Base-by-base conservation (phyloP, 1,284 basidiomycete species). In the Boletus semigastroideus region DNA sequence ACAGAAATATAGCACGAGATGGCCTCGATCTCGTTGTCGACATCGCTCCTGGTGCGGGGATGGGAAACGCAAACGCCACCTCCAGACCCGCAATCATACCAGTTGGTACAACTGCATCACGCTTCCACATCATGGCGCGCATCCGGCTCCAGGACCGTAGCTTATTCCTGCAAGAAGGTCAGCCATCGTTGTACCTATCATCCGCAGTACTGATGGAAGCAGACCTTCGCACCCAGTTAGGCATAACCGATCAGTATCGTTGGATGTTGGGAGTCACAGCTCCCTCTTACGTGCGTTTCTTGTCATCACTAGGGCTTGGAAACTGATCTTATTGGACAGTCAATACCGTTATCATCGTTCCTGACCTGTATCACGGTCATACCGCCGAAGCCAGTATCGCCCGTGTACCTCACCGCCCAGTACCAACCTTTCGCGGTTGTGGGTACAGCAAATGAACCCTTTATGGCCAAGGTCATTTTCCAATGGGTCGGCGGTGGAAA, bases 241-340 rank as follows among this genome's bases (percentile, higher is more conserved):
- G 59, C 11, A 54, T 48, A 16, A 48, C 49, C 4, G 75, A 82
- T 59, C 82, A 83, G 0, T 84, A 88, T 64, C 80, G 79, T 55
- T 90, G 87, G 88, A 84, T 86, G 75, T 67, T 90, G 17, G 77
- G 76, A 1, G 75, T 87, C 6, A 78, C 82, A 19, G 77, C 87
- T 7, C 84, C 87, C 13, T 84, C 85, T 51, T 90, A 90, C 62
- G 87, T 87, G 54, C 43, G 84, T 73, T 41, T 6, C 50, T 42
- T 42, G 34, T 22, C 27, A 20, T 40, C n/a, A 17, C 7, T 36
- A 10, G 19, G 45, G 36, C 48, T 33, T 28, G 33, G 27, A 49
- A 45, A 19, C 37, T 41, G 43, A 57, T 7, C 33, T 37, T n/a
- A 16, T 40, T 16, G 38, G 22, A 28, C 38, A 67, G 69, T 55